Evolutionary conservation across 257 asterid genomes (phyloP).

Genomic region (Nicotiana obtusifolia): DNA sequence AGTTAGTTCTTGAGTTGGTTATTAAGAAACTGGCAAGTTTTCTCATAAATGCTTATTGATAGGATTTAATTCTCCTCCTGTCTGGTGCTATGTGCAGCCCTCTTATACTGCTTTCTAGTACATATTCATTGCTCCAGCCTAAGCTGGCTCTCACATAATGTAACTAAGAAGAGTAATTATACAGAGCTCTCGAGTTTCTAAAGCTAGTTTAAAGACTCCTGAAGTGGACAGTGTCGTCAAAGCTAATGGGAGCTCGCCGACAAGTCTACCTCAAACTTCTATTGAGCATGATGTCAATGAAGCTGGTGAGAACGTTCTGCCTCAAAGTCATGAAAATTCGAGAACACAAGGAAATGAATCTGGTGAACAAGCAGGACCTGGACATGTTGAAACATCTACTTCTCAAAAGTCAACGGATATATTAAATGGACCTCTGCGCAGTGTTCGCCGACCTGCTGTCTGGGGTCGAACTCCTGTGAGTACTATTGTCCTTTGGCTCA

Average conservation of each 20-base stretch:
- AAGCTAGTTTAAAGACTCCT: slow-evolving; percentile 22
- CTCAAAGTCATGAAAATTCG: slow-evolving; percentile 24
- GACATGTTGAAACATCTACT: slow-evolving; percentile 33
- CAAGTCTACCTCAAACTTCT: slow-evolving; percentile 29
- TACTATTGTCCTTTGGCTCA: slow-evolving; percentile 16
- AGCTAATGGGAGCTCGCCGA: slow-evolving; percentile 23
- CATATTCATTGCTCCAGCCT: neutral
- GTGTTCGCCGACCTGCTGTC: slow-evolving; percentile 38
- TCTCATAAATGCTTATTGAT: neutral
- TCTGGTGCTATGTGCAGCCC: neutral
- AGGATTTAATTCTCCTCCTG: neutral
- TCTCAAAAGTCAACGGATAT: slow-evolving; percentile 25
- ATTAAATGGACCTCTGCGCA: slow-evolving; percentile 36
- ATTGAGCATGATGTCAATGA: slow-evolving; percentile 27
- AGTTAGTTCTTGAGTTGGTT: neutral
- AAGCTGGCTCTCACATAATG: neutral
- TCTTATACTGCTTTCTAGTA: neutral
- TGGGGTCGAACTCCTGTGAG: slow-evolving; percentile 88
- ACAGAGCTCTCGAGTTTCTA: slow-evolving; percentile 1
- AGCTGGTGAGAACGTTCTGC: slow-evolving; percentile 20
- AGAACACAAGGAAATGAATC: slow-evolving; percentile 22
- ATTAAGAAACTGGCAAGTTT: neutral
- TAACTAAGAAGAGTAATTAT: neutral
- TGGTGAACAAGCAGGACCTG: slow-evolving; percentile 26
- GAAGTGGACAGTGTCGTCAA: slow-evolving; percentile 31